These are phyloP conservation scores for Adiantum capillusveneris DNA, from an alignment of 75 land plant genomes.

Conservation along the genomic window DNA sequence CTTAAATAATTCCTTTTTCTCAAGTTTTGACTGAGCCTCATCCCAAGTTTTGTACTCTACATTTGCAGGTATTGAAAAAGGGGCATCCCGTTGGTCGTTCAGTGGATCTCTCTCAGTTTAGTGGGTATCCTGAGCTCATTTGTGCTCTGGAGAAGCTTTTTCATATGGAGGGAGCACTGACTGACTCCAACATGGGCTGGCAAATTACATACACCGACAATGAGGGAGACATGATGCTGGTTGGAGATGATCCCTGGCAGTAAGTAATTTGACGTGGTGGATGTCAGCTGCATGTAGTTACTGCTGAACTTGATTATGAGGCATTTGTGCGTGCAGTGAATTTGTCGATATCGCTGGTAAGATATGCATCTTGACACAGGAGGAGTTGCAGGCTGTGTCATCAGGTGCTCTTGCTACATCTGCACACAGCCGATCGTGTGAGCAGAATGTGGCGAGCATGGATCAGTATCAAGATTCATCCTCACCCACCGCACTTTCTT, in stretches of 20 bases:
- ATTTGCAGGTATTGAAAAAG: conserved; percentile 78
- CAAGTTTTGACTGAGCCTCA: no score
- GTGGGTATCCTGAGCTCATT: conserved; percentile 55
- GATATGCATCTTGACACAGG: conserved; percentile 53
- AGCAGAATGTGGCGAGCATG: conserved; percentile 15
- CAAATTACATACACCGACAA: conserved; percentile 76
- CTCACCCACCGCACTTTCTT: conserved; percentile 22
- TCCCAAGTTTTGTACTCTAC: no score
- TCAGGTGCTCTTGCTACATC: conserved; percentile 34
- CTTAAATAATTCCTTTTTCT: no score
- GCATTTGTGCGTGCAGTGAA: conserved; percentile 20
- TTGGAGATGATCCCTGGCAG: conserved; percentile 92
- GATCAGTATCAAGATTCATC: conserved; percentile 38
- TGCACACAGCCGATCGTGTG: conserved; percentile 46
- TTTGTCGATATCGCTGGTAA: conserved; percentile 46
- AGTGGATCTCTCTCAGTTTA: conserved; percentile 61
- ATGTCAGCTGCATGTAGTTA: neutral
- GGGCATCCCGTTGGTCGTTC: conserved; percentile 69
- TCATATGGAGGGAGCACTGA: conserved; percentile 60
- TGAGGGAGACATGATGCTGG: conserved; percentile 89
- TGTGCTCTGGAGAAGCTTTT: conserved; percentile 57
- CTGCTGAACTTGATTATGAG: neutral
- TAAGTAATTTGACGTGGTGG: conserved; percentile 16
- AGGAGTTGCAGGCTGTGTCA: conserved; percentile 50
- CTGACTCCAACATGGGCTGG: conserved; percentile 63